These are phyloP conservation scores for Hydrangea macrophylla DNA, from an alignment of 148 eudicot species.

Conservation along the genomic window DNA sequence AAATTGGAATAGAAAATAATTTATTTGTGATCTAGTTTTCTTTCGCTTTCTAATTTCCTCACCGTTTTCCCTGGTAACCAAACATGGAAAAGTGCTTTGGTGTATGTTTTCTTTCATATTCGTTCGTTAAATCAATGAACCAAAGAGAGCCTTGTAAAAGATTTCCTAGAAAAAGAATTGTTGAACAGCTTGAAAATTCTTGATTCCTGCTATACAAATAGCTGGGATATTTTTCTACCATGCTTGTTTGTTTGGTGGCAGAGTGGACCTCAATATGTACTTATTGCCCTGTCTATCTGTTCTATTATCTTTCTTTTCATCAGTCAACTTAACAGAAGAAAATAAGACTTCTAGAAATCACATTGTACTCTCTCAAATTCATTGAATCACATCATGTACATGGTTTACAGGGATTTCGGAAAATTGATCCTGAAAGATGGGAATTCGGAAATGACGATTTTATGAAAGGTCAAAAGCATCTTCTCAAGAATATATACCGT, in stretches of 20 bases:
- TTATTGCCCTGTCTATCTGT: too few relatives aligned
- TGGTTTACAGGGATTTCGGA: constrained; percentile 75
- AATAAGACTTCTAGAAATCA: background rate
- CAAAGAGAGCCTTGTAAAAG: too few relatives aligned
- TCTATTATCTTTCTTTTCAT: background rate
- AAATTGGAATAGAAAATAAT: too few relatives aligned
- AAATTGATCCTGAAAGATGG: constrained; percentile 94
- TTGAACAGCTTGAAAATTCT: background rate
- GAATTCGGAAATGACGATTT: constrained; percentile 92
- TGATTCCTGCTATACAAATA: too few relatives aligned
- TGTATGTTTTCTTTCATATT: too few relatives aligned
- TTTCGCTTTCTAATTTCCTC: too few relatives aligned
- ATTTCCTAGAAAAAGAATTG: too few relatives aligned
- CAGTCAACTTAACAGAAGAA: background rate
- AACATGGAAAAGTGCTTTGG: too few relatives aligned
- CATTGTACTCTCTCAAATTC: background rate
- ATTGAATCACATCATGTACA: background rate
- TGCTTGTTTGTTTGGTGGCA: background rate
- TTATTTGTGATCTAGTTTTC: too few relatives aligned
- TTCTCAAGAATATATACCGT: constrained; percentile 82
- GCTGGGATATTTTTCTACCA: background rate
- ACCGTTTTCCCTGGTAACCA: too few relatives aligned
- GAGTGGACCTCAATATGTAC: too few relatives aligned
- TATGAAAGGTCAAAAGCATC: constrained; percentile 73
- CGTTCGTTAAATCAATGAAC: too few relatives aligned